Evolutionary conservation across 192 early-diverging fungal species (phyloP), one percentile per base, ranked within the genome.

Genomic region (Entomortierella beljakovae): DNA sequence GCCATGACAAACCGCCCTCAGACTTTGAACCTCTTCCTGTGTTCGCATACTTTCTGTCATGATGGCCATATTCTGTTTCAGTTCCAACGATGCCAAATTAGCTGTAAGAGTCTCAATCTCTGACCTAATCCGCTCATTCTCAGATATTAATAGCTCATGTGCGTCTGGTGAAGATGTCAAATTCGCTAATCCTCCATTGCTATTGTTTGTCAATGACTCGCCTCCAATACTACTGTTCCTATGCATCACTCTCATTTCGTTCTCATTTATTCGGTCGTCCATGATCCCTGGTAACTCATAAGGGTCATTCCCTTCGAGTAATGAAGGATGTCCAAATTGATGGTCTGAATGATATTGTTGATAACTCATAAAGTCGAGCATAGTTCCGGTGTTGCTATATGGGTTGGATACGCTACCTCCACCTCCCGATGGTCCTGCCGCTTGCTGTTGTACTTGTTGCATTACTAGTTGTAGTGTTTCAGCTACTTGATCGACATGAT

Each of bases 51-150:
- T 90, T 58, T 92, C 90, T 15, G 85, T 84, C 86, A 92, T 87
- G 33, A 93, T 67, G 7, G 90, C 89, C 74, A 92, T 84, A 42
- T 91, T 90, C 42, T 93, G 90, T 55, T 88, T 84, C n/a, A 90
- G 57, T 54, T 92, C 92, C 25, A 92, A 57, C 20, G 89, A 87
- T 0, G 80, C 79, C 23, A 93, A 51, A 31, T 77, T 84, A 22
- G 86, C 85, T 20, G 68, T 87, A 50, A 93, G 55, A 10, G 84
- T 82, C 54, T 86, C 84, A n/a, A 93, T 34, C 13, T 92, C 89
- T 20, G 75, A 83, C 20, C 84, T 70, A 28, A 90, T 52, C 15
- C 79, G 82, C 38, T 88, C 84, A 35, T 85, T 87, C 2, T 87
- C 89, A 2, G 86, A 75, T 16, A 88, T 65, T 20, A 90, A 35